Percentiles rank a stretch among this genome's conserved stretches.
phyloP scores from a whole-genome alignment of 73 alveolate genomes.

The Paramecium caudatum region DNA sequence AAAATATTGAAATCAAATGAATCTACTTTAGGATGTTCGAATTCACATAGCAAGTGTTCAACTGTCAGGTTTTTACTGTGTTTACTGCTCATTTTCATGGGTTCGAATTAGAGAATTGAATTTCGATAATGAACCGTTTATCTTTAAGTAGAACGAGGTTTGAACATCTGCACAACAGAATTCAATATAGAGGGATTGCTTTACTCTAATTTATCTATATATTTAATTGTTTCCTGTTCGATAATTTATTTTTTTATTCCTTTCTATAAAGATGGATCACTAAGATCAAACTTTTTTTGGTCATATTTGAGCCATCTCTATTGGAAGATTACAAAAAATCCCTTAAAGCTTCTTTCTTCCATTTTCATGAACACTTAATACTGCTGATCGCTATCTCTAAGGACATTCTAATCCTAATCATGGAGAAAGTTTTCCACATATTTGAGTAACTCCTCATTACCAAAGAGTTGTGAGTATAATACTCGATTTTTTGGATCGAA shows the following conservation, averaged over 20 bases:
- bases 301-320: constrained; percentile 44
- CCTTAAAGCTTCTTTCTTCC: constrained; percentile 44
- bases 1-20: constrained; percentile 17
- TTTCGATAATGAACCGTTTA: not conserved
- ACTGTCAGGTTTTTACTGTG: not conserved
- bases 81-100: not conserved
- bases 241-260: not conserved
- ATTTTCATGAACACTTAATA: constrained; percentile 56
- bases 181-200: constrained; percentile 35
- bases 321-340: constrained; percentile 31
- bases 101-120: constrained; percentile 37
- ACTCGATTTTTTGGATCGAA: constrained; percentile 1
- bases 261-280: not conserved
- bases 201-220: constrained; percentile 40
- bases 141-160: constrained; percentile 31
- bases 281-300: not conserved
- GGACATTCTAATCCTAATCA: not conserved
- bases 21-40: not conserved
- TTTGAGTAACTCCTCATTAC: not conserved
- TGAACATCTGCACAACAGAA: constrained; percentile 25
- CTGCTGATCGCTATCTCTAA: not conserved
- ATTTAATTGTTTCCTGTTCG: not conserved
- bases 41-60: not conserved
- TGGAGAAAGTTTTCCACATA: constrained; percentile 18
- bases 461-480: not conserved